Conservation (phyloP, 495 filamentous ascomycete species). For the Hypoxylon perforatum region DNA sequence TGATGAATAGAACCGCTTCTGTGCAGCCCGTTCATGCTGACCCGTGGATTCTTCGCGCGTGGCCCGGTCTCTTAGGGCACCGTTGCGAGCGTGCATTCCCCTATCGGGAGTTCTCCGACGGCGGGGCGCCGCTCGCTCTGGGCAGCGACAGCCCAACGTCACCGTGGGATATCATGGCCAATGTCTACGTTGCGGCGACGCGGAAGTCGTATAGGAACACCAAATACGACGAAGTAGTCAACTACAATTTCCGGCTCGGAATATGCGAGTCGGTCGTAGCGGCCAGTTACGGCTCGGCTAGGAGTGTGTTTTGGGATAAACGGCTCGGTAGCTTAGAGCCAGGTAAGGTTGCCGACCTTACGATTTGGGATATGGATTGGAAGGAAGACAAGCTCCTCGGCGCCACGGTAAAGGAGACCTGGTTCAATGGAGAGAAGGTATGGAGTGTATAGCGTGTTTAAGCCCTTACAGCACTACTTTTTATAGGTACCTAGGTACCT, state of each 20-base stretch:
- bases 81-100: constrained; percentile 68
- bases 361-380: constrained; percentile 68
- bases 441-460: constrained; percentile 30
- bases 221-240: constrained; percentile 56
- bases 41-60: constrained; percentile 70
- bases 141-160: constrained; percentile 72
- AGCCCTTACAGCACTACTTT: no score
- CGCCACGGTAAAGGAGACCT: constrained; percentile 64
- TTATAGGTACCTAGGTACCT: no score
- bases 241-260: constrained; percentile 64
- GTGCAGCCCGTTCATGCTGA: constrained; percentile 73
- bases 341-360: constrained; percentile 68
- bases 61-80: constrained; percentile 67
- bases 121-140: constrained; percentile 64
- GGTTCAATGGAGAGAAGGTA: constrained; percentile 64
- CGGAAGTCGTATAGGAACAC: constrained; percentile 64
- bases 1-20: constrained; percentile 59
- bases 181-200: constrained; percentile 70
- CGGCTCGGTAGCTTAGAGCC: constrained; percentile 61
- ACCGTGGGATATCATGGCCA: constrained; percentile 63
- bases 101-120: constrained; percentile 68
- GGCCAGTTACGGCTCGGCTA: constrained; percentile 67
- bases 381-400: constrained; percentile 60
- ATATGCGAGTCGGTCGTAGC: constrained; percentile 65
- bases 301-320: constrained; percentile 66